Conservation (phyloP, 1,284 basidiomycete genomes). For the Microbotryum violaceum region DNA sequence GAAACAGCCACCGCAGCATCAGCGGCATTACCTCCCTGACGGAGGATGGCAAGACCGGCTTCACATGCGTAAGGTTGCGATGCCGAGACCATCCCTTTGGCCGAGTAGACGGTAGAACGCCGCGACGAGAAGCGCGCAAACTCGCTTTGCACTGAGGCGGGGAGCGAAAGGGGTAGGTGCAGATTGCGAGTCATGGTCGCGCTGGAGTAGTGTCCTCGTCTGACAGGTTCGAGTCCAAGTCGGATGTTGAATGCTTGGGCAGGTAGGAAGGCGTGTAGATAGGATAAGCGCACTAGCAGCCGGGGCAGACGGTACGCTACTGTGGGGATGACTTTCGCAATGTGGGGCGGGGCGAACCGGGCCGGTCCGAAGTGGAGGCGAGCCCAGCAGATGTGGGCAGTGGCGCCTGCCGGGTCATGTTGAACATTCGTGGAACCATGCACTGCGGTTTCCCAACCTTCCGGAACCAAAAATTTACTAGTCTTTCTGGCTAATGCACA, state of each 20-base stretch:
- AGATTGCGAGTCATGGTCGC: background rate
- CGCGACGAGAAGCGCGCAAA: conserved; percentile 59
- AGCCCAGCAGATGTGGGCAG: no score
- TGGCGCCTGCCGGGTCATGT: no score
- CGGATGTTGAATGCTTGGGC: no score
- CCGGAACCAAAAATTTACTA: no score
- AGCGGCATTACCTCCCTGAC: conserved; percentile 82
- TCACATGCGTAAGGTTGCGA: conserved; percentile 83
- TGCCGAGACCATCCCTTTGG: conserved; percentile 79
- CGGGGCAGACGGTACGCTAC: background rate
- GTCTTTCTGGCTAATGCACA: no score
- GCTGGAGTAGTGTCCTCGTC: no score
- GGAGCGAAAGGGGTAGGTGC: conserved; percentile 12
- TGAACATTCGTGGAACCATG: no score
- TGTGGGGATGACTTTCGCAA: background rate
- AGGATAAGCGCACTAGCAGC: background rate
- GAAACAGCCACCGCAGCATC: conserved; percentile 33
- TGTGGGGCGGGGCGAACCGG: background rate
- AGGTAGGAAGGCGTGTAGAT: no score
- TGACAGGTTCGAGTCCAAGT: no score
- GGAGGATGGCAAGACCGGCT: conserved; percentile 79
- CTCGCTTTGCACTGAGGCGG: conserved; percentile 1
- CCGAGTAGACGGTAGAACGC: conserved; percentile 65
- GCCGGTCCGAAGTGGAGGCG: no score
- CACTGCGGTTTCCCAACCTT: no score